Base-by-base conservation (phyloP, 2,329 filamentous ascomycete genomes). In the Cytospora mali region DNA sequence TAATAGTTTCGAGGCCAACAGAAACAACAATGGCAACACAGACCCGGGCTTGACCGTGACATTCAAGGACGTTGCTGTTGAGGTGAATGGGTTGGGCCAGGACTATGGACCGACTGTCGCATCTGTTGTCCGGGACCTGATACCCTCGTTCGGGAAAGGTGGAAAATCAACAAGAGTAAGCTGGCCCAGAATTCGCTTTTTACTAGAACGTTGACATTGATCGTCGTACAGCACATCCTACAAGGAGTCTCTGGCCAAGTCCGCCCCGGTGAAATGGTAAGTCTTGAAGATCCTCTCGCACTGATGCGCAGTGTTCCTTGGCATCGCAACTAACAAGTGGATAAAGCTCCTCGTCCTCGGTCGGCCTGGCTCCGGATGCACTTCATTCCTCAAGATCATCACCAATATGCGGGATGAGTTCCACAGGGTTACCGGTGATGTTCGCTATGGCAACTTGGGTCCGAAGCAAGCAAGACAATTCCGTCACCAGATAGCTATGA, bases 351-450 rank as follows among this genome's bases (percentile, higher is more conserved):
- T 75, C 4, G 73, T 75, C 16, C 66, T 75, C 10, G 73, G 73
- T 10, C 67, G 72, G 23, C 73, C 72, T 16, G 73, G 72, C 1
- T 68, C 73, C 0, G 73, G 73, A 1, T 75, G 73, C 53, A 74
- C 73, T 0, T 71, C 71, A 11, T 65, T 75, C 0, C 67, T 75
- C 0, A 70, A 70, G 13, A 67, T 74, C 3, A 62, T 74, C 1
- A 69, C 73, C 9, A 74, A 75, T 54, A 65, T 71, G 29, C 64
- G 70, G 11, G 68, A 70, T 18, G 67, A 68, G 27, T 75, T 73
- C 48, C 64, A 68, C 11, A 64, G 68, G n/a, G 71, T 75, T 4
- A 53, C 59, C 0, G 73, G 72, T 0, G 65, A 72, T 6, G 67
- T 70, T 0, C 55, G 64, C 16, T 75, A 71, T 31, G 73, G 73